Conservation (phyloP, 2,329 filamentous ascomycete genomes). For the Hypoxylon sp. region DNA sequence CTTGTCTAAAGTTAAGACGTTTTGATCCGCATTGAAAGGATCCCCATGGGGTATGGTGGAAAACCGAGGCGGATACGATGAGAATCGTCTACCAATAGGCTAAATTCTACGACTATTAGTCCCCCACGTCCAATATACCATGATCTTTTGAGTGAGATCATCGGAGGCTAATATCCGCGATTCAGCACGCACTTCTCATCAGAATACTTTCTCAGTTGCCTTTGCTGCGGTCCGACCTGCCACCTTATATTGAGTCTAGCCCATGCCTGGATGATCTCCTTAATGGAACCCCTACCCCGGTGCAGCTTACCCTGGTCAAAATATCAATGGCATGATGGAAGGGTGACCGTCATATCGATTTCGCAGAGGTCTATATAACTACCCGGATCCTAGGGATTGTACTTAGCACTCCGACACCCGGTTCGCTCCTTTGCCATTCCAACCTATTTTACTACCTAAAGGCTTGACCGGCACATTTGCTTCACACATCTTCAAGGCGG, state of each 20-base stretch:
- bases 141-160: slow-evolving; percentile 29
- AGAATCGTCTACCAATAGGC: slow-evolving; percentile 43
- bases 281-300: slow-evolving; percentile 36
- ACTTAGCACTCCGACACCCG: neutral
- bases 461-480: neutral
- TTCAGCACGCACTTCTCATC: slow-evolving; percentile 29
- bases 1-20: slow-evolving; percentile 18
- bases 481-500: neutral
- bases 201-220: slow-evolving; percentile 23
- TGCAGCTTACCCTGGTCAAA: slow-evolving; percentile 24
- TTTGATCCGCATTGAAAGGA: slow-evolving; percentile 16
- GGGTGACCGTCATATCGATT: slow-evolving; percentile 7
- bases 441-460: neutral
- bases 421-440: neutral
- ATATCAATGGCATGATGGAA: slow-evolving; percentile 24
- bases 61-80: slow-evolving; percentile 13
- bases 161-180: slow-evolving; percentile 44
- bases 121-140: slow-evolving; percentile 38
- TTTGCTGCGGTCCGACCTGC: slow-evolving; percentile 45
- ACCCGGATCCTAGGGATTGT: slow-evolving; percentile 2
- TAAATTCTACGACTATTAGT: slow-evolving; percentile 43
- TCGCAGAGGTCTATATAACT: slow-evolving; percentile 34
- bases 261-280: slow-evolving; percentile 35
- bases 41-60: slow-evolving; percentile 29
- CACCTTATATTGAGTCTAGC: slow-evolving; percentile 48